A percentile compares a stretch with the other conserved stretches of the same genome.
Evolutionary conservation across 164 flowering plant genomes (phyloP).

Genomic region (Tetrastigma voinierianum): DNA sequence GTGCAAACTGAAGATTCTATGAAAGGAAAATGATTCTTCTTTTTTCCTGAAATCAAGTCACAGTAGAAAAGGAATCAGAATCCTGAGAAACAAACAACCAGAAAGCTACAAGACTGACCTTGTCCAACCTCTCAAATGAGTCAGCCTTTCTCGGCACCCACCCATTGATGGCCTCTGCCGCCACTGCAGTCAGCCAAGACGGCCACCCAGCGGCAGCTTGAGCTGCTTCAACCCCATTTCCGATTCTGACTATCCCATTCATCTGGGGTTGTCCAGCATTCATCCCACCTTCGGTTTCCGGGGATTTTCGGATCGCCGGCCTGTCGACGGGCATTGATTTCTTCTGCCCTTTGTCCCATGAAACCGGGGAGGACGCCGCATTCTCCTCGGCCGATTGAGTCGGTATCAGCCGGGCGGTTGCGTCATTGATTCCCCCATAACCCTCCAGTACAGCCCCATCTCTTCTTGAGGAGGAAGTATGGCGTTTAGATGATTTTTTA

Average conservation of each 20-base stretch:
- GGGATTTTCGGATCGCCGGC: conserved; percentile 5
- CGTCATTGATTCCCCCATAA: conserved; percentile 30
- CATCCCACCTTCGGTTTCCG: conserved; percentile 9
- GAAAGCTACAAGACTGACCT: conserved; percentile 24
- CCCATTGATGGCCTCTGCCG: conserved; percentile 61
- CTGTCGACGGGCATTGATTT: conserved; percentile 14
- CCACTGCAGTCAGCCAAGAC: conserved; percentile 53
- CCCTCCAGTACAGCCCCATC: conserved; percentile 28
- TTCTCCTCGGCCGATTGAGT: conserved; percentile 18
- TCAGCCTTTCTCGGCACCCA: conserved; percentile 58
- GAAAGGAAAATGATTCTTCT: too few relatives aligned
- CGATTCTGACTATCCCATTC: conserved; percentile 21
- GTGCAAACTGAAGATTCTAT: too few relatives aligned
- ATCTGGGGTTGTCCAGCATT: conserved; percentile 16
- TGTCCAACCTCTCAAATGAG: conserved; percentile 55
- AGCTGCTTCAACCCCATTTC: conserved; percentile 37
- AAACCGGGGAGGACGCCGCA: conserved; percentile 24
- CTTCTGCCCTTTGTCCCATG: conserved; percentile 32
- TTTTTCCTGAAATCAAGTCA: too few relatives aligned
- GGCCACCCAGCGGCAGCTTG: conserved; percentile 62
- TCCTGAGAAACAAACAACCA: not conserved
- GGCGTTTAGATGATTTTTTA: conserved; percentile 20
- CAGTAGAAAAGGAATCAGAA: not conserved
- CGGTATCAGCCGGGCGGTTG: conserved; percentile 36
- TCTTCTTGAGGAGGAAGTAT: conserved; percentile 16